These are phyloP conservation scores for Endoconidiophora laricicola DNA, from an alignment of 2,329 filamentous ascomycete genomes.

Conservation along the genomic window DNA sequence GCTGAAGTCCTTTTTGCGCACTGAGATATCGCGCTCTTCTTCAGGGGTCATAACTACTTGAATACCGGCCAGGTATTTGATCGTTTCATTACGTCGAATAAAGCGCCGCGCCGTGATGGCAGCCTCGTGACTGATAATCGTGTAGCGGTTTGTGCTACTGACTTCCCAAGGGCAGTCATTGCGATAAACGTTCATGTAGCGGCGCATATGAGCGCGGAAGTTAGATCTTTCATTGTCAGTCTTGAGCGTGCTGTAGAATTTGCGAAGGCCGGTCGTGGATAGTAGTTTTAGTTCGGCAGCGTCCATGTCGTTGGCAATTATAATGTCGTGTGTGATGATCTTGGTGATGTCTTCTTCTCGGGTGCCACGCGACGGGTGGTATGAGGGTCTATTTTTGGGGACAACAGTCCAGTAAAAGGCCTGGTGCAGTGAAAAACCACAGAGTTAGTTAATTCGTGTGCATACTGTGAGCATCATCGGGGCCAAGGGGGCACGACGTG, in stretches of 20 bases:
- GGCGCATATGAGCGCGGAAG: slow-evolving; percentile 69
- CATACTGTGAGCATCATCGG: slow-evolving; percentile 13
- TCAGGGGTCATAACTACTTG: slow-evolving; percentile 85
- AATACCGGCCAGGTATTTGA: slow-evolving; percentile 83
- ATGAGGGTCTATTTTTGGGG: slow-evolving; percentile 81
- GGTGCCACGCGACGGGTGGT: slow-evolving; percentile 68
- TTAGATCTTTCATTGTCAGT: slow-evolving; percentile 70
- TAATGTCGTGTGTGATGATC: slow-evolving; percentile 47
- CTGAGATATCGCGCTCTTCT: slow-evolving; percentile 68
- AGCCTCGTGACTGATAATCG: slow-evolving; percentile 77
- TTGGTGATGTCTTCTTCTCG: slow-evolving; percentile 44
- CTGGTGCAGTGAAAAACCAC: slow-evolving; percentile 27
- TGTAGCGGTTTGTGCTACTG: slow-evolving; percentile 80
- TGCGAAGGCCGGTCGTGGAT: slow-evolving; percentile 53
- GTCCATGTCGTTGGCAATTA: slow-evolving; percentile 55
- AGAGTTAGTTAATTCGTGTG: slow-evolving; percentile 9
- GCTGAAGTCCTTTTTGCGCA: slow-evolving; percentile 83
- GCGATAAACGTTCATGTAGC: slow-evolving; percentile 84
- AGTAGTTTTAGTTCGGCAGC: slow-evolving; percentile 59
- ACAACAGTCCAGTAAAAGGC: slow-evolving; percentile 94
- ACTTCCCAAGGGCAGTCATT: slow-evolving; percentile 93
- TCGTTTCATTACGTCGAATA: slow-evolving; percentile 66
- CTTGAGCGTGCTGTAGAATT: slow-evolving; percentile 50
- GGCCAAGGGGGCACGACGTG: slow-evolving; percentile 1
- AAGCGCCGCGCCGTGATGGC: slow-evolving; percentile 64